Base-by-base conservation (phyloP, 371 early-diverging fungal genomes). In the Haplosporangium sp. region DNA sequence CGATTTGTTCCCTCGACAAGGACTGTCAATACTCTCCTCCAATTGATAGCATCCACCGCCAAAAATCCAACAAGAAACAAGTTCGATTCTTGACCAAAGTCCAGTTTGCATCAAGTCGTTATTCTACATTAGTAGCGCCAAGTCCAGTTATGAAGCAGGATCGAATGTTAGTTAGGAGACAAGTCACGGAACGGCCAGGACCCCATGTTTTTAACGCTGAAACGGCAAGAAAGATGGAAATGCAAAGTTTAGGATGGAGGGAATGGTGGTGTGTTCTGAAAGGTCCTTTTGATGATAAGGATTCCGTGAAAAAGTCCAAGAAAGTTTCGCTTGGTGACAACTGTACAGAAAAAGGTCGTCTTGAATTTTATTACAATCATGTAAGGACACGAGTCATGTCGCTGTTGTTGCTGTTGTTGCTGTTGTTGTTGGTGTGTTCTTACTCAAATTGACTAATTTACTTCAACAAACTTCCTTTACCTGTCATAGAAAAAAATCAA, bases 191-290 rank as follows among this genome's bases (percentile, higher is more conserved):
- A 27, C 58, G 74, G 39, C 69, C 81, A 53, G 81, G 81, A 58
- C 81, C 81, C 0, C 81, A 79, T 65, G 68, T 74, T 0, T 79
- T 67, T 65, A 74, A 79, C 48, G 70, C 81, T 11, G 65, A 62
- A 20, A 79, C 75, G 3, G 81, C 81, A 4, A 62, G 75, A 8
- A 53, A 72, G 8, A 35, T 79, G 44, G 75, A 74, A 37, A 71
- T 69, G 7, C 74, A 68, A 47, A 79, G 81, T 55, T 52, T 71
- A 58, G 81, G 81, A 4, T 79, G 81, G 81, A 64, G 57, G 27
- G 81, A 79, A 52, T 79, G 81, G 81, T 79, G 81, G 81, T 79
- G 81, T 55, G 81, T 79, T 8, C 55, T 79, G 69, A 79, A 79
- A 40, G 81, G 81, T 0, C 69, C 65, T 4, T 62, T 68, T 27